Percentiles rank a stretch among this genome's conserved stretches.
These are phyloP conservation scores for Cladorrhinum samala DNA, from an alignment of 495 filamentous ascomycete species.

Conservation along the genomic window DNA sequence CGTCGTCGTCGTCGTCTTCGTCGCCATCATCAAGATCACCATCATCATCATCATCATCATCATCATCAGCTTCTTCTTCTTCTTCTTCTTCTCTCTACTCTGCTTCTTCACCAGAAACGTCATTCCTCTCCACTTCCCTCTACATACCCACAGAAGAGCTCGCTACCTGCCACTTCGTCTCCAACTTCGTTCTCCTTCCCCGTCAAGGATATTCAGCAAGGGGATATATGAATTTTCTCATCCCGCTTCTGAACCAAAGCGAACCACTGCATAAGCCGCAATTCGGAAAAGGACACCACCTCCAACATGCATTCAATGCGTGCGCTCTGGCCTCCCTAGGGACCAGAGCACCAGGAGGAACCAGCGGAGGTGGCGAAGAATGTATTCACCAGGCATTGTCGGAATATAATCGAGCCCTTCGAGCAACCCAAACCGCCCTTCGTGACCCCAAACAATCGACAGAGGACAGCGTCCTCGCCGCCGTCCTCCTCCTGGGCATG, in stretches of 20 bases:
- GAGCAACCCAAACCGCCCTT: constrained; percentile 48
- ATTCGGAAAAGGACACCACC: constrained; percentile 30
- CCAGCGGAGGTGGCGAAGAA: constrained; percentile 1
- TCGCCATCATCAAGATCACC: background rate
- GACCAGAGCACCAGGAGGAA: background rate
- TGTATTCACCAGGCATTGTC: constrained; percentile 32
- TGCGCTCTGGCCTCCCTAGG: constrained; percentile 52
- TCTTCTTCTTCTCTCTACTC: too few species aligned
- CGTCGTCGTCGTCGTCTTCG: background rate
- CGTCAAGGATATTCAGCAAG: constrained; percentile 29
- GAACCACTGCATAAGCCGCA: background rate
- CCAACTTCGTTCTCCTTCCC: constrained; percentile 50
- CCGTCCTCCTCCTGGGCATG: constrained; percentile 56
- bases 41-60: too few species aligned
- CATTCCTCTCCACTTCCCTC: constrained; percentile 11
- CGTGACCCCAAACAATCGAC: constrained; percentile 34
- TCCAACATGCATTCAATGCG: constrained; percentile 54
- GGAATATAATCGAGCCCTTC: constrained; percentile 48
- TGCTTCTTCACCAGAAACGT: too few species aligned
- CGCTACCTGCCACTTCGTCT: constrained; percentile 49
- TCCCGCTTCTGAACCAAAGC: constrained; percentile 45
- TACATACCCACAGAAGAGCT: constrained; percentile 39
- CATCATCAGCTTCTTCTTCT: too few species aligned
- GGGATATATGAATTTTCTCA: constrained; percentile 53
- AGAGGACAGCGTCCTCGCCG: constrained; percentile 53